phyloP scores from a whole-genome alignment of 768 basidiomycete genomes.

The Lentinula aciculospora region DNA sequence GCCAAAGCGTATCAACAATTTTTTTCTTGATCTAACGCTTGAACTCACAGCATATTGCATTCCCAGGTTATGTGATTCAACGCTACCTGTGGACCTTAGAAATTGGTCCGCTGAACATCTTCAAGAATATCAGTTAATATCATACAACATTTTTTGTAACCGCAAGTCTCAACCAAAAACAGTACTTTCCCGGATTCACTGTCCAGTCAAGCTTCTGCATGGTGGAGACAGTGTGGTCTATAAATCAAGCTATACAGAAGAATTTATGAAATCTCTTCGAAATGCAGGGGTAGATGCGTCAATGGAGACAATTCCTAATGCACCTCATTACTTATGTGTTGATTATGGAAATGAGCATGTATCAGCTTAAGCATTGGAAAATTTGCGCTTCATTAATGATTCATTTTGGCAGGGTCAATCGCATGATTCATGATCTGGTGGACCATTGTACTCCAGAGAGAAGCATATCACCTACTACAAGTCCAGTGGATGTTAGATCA shows the following conservation, averaged over 20 bases:
- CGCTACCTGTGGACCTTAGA: neutral
- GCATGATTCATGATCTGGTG: conserved; percentile 1
- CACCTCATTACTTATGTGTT: conserved; percentile 16
- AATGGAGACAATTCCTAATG: conserved; percentile 11
- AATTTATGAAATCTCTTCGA: conserved; percentile 14
- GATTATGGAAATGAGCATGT: conserved; percentile 13
- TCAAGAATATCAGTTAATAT: conserved; percentile 7
- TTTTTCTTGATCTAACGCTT: neutral
- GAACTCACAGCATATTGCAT: neutral
- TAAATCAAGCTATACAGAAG: conserved; percentile 9
- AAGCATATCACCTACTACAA: neutral
- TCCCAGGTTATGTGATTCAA: neutral
- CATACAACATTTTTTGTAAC: conserved; percentile 12
- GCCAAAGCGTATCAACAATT: neutral
- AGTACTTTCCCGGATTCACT: conserved; percentile 13
- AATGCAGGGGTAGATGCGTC: conserved; percentile 13
- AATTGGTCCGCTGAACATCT: conserved; percentile 12
- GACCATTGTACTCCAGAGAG: neutral
- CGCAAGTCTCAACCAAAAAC: conserved; percentile 8
- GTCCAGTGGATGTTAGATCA: neutral
- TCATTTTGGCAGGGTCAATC: neutral
- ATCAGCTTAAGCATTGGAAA: neutral
- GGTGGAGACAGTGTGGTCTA: conserved; percentile 19
- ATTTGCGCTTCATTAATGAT: neutral
- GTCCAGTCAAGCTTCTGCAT: conserved; percentile 18